A percentile compares a stretch with the other conserved stretches of the same genome.
Evolutionary conservation across 1,284 basidiomycete species (phyloP).

Genomic region (Puccinia coronata): DNA sequence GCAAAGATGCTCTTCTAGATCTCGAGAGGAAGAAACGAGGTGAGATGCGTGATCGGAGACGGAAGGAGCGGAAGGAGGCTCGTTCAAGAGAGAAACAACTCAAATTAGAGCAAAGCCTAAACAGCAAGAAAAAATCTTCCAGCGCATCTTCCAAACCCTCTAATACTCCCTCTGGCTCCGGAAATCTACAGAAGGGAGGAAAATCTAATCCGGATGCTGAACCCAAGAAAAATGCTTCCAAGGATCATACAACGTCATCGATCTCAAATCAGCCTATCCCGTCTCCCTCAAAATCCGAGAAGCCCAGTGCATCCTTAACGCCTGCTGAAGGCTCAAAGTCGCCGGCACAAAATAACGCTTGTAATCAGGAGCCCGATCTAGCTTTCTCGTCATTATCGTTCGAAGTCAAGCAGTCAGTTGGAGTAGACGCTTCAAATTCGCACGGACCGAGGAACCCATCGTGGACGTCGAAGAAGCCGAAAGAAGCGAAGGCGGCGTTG

Average conservation of each 20-base stretch:
- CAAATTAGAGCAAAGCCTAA: slow-evolving; percentile 23
- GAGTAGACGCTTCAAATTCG: not conserved
- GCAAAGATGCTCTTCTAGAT: slow-evolving; percentile 38
- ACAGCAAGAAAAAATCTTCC: slow-evolving; percentile 13
- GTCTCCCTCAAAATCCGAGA: not conserved
- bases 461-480: slow-evolving; percentile 44
- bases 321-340: not conserved
- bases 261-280: not conserved
- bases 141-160: not conserved
- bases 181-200: slow-evolving; percentile 29
- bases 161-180: slow-evolving; percentile 22
- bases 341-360: not conserved
- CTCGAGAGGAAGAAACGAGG: slow-evolving; percentile 34
- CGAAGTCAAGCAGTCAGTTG: not conserved
- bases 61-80: slow-evolving; percentile 38
- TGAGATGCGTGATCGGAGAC: slow-evolving; percentile 35
- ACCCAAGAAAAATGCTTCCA: not conserved
- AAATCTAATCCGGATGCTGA: not conserved
- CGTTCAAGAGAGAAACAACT: slow-evolving; percentile 32
- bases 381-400: slow-evolving; percentile 37
- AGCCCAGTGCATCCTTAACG: not conserved
- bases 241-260: not conserved
- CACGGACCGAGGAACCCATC: slow-evolving; percentile 23
- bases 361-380: slow-evolving; percentile 15
- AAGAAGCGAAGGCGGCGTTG: slow-evolving; percentile 40